Evolutionary conservation across 2,329 filamentous ascomycete species (phyloP), one percentile per base, ranked within the genome.

Genomic region (Akanthomyces uredinophilus): DNA sequence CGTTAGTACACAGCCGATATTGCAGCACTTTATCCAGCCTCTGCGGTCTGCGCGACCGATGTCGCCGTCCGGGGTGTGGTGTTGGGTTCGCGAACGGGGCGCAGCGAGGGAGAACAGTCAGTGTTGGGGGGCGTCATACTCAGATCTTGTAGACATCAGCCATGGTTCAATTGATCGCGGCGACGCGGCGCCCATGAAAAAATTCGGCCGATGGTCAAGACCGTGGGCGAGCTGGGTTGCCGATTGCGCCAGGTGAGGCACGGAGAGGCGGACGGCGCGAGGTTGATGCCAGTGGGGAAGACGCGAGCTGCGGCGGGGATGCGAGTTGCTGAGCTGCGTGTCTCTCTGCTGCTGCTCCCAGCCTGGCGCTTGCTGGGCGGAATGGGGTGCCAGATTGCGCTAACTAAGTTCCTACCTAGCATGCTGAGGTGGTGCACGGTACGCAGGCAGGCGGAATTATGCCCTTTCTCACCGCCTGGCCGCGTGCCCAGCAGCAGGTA

Each of bases 181-280:
- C 74, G 74, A 72, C 69, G 63, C 69, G 70, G 72, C 74, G 74
- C 77, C 75, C 78, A 81, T 81, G 73, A 73, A 74, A 71, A 66
- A 70, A 54, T 43, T 39, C 24, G 54, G 49, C 64, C 50, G 49
- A 41, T 37, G 58, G 35, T 24, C 56, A 63, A 50, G 51, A 41
- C 60, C 52, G 63, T 84, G 89, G 72, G 78, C 89, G 67, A 79
- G 80, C 64, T 80, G 84, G 74, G 87, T 95, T 46, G 44, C 39
- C 50, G 44, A 60, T 44, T 52, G 58, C 47, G 27, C 49, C 18
- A 37, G 51, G 43, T 14, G 49, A 52, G 43, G 56, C 29, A 35
- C 39, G 47, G 58, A 35, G 41, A 56, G 50, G 20, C 49, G 58
- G 46, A 49, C 27, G 46, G 52, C 52, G 60, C 59, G 59, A 58